These are phyloP conservation scores for Cercospora sp. DNA, from an alignment of 2,329 filamentous ascomycete species.

Conservation along the genomic window DNA sequence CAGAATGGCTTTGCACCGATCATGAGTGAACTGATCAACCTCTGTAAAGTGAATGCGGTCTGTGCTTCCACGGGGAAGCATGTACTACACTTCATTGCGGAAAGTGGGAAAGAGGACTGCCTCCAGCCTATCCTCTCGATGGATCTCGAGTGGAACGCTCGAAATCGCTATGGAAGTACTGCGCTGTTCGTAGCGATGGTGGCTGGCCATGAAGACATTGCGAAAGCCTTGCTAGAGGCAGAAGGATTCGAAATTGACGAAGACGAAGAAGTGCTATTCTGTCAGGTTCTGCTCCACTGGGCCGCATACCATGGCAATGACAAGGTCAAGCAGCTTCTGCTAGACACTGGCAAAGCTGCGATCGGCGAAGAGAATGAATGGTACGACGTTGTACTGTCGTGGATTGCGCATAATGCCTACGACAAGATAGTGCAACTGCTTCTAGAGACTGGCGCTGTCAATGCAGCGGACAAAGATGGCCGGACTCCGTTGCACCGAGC, in stretches of 20 bases:
- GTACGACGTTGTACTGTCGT: too few relatives aligned
- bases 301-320: not conserved
- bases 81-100: not conserved
- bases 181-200: not conserved
- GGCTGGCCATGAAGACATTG: not conserved
- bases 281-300: not conserved
- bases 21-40: not conserved
- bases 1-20: not conserved
- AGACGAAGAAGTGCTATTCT: not conserved
- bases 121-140: not conserved
- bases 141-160: not conserved
- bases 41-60: not conserved
- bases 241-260: not conserved
- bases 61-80: not conserved
- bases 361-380: too few relatives aligned
- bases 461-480: not conserved
- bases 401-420: too few relatives aligned
- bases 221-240: not conserved
- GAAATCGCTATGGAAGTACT: not conserved
- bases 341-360: not conserved
- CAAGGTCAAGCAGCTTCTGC: not conserved
- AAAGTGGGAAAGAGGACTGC: not conserved
- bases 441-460: too few relatives aligned
- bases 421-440: too few relatives aligned
- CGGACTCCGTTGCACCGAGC: not conserved